Evolutionary conservation across 1,284 basidiomycete genomes (phyloP).

Genomic region (Pseudozyma sp.): DNA sequence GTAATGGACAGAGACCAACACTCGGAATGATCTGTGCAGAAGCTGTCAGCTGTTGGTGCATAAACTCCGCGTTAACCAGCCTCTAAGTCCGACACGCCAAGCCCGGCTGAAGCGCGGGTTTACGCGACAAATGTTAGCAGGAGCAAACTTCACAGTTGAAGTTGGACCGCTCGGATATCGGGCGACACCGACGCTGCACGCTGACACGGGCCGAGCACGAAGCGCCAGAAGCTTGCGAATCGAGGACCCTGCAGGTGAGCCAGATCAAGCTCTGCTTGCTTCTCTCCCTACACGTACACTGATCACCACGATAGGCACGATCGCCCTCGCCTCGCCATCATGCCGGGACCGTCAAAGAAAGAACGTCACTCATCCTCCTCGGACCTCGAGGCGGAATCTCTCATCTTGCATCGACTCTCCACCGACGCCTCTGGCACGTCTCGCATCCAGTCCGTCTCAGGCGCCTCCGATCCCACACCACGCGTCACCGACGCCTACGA

Average conservation of each 20-base stretch:
- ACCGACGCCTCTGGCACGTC: conserved; percentile 36
- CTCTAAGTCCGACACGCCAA: conserved; percentile 1
- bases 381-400: conserved; percentile 52
- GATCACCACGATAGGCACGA: too few species aligned
- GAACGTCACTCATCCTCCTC: conserved; percentile 27
- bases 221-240: not conserved
- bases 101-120: too few species aligned
- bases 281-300: not conserved
- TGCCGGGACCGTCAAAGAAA: conserved; percentile 29
- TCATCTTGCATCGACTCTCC: conserved; percentile 47
- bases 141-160: not conserved
- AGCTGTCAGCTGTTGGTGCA: not conserved
- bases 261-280: not conserved
- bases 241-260: conserved; percentile 13
- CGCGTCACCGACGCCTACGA: conserved; percentile 48
- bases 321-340: not conserved
- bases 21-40: conserved; percentile 6
- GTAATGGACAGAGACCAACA: conserved; percentile 11
- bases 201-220: not conserved
- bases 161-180: too few species aligned
- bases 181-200: too few species aligned
- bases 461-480: conserved; percentile 5
- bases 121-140: not conserved
- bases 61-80: conserved; percentile 12
- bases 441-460: conserved; percentile 23